These are phyloP conservation scores for Pseudocercospora fuligena DNA, from an alignment of 2,329 filamentous ascomycete genomes.

Conservation along the genomic window DNA sequence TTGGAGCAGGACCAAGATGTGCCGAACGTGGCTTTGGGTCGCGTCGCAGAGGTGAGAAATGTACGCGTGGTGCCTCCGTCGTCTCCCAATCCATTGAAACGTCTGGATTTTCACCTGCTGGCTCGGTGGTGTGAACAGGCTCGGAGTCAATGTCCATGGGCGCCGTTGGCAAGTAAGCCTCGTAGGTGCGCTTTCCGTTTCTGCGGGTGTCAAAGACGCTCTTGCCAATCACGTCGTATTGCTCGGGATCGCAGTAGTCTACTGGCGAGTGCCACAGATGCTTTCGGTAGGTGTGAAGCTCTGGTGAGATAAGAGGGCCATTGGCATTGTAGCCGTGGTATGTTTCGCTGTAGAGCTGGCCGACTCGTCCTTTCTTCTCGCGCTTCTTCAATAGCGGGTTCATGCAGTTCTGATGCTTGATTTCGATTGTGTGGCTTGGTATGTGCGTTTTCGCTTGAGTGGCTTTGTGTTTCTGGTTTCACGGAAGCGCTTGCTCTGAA, in stretches of 20 bases:
- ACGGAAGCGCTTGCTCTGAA: neutral
- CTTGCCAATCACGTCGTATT: neutral
- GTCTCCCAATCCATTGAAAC: neutral
- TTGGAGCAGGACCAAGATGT: neutral
- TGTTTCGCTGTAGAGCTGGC: neutral
- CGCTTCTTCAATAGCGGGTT: neutral
- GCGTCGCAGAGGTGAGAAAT: neutral
- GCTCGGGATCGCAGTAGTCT: neutral
- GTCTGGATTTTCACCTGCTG: neutral
- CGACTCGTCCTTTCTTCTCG: neutral
- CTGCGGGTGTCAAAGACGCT: neutral
- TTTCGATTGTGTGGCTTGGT: neutral
- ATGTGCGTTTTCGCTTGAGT: neutral
- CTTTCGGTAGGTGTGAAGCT: neutral
- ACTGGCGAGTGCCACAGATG: neutral
- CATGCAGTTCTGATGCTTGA: neutral
- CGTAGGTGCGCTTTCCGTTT: neutral
- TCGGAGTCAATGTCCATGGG: conserved; percentile 8
- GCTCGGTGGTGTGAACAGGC: neutral
- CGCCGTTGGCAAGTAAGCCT: neutral
- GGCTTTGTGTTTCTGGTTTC: neutral
- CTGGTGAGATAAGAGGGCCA: neutral
- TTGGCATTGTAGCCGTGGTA: neutral
- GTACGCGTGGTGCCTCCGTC: neutral
- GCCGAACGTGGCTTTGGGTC: neutral